A percentile compares a stretch with the other conserved stretches of the same genome.
Conservation (phyloP, 768 basidiomycete genomes). For the Tulasnella sp. region DNA sequence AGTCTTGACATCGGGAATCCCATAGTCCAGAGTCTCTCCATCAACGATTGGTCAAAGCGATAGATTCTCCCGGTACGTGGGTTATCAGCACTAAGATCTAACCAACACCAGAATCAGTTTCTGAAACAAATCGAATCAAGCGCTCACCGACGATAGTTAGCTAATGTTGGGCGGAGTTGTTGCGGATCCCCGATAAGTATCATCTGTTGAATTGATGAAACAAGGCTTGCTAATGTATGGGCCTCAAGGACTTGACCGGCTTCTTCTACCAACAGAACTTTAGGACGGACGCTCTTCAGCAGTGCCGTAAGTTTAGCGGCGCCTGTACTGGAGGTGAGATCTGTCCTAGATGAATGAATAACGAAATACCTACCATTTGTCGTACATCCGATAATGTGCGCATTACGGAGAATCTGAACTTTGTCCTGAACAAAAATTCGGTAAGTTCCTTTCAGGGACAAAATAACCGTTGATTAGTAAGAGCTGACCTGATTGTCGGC, state of each 20-base stretch:
- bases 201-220: conserved; percentile 51
- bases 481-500: conserved; percentile 41
- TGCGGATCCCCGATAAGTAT: conserved; percentile 72
- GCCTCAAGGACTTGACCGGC: conserved; percentile 75
- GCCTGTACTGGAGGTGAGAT: conserved; percentile 28
- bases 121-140: too few species aligned
- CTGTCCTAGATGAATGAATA: background rate
- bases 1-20: conserved; percentile 56
- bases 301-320: conserved; percentile 53
- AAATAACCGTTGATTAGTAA: background rate
- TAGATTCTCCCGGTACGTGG: conserved; percentile 40
- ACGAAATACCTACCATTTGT: conserved; percentile 43
- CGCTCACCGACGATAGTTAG: conserved; percentile 50
- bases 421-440: conserved; percentile 38
- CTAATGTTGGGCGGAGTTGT: conserved; percentile 57
- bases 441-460: conserved; percentile 14
- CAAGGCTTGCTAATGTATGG: conserved; percentile 47
- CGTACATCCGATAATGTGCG: conserved; percentile 62
- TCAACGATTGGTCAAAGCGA: conserved; percentile 58
- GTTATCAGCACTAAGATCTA: conserved; percentile 60
- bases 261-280: conserved; percentile 60
- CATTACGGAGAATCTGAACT: conserved; percentile 38
- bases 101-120: too few species aligned
- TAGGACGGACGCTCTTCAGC: conserved; percentile 46
- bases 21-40: conserved; percentile 51